phyloP scores from a whole-genome alignment of 106 monocot species.

The Acorus calamus region DNA sequence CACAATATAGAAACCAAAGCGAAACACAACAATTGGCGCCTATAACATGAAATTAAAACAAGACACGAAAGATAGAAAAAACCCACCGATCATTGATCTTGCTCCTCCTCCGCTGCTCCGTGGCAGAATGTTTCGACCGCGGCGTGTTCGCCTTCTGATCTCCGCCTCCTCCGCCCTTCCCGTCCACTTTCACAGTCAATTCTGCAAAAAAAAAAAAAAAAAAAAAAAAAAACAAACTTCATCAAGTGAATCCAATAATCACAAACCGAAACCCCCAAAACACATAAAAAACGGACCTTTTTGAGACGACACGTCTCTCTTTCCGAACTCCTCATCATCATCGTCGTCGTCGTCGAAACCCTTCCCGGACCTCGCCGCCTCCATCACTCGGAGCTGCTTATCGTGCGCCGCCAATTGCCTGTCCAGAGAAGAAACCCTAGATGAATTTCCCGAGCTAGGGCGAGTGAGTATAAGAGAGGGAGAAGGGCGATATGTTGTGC shows the following conservation, averaged over 20 bases:
- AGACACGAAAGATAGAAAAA: neutral
- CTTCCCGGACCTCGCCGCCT: conserved; percentile 15
- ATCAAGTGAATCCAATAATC: neutral
- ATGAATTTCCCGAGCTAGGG: neutral
- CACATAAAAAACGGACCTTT: conserved; percentile 12
- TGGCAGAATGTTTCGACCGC: conserved; percentile 31
- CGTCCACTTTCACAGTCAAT: conserved; percentile 13
- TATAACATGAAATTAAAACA: neutral
- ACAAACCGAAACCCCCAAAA: neutral
- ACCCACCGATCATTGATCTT: conserved; percentile 29
- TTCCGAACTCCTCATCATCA: conserved; percentile 24
- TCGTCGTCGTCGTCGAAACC: conserved; percentile 31
- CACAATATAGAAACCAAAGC: no score
- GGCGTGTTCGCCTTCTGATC: conserved; percentile 31
- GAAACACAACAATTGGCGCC: no score
- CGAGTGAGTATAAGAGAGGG: neutral
- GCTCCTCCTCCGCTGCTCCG: conserved; percentile 26
- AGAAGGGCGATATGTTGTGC: neutral
- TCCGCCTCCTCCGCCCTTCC: conserved; percentile 2
- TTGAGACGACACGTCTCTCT: conserved; percentile 13
- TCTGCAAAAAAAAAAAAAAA: conserved; percentile 16
- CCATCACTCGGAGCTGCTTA: conserved; percentile 19
- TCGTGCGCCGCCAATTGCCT: neutral
- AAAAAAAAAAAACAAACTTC: neutral
- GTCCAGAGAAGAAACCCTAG: neutral